phyloP scores from a whole-genome alignment of 129 eudicot species.

The Glebionis coronaria region DNA sequence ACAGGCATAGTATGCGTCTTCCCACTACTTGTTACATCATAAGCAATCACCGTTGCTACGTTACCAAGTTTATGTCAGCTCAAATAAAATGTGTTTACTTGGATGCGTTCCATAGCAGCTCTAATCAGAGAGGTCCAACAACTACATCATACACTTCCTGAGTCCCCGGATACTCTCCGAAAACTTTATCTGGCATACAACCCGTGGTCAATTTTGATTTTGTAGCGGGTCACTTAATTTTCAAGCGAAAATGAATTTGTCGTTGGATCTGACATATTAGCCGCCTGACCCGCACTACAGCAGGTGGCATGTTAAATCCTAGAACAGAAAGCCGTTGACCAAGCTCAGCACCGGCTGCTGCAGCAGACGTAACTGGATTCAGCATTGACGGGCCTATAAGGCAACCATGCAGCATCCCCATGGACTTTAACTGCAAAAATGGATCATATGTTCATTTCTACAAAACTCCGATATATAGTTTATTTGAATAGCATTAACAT shows the following conservation, averaged over 20 bases:
- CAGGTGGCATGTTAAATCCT: conserved; percentile 38
- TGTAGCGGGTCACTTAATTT: too few species aligned
- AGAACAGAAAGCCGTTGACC: conserved; percentile 44
- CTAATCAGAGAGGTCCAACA: too few species aligned
- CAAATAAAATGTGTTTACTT: too few species aligned
- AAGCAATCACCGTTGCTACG: too few species aligned
- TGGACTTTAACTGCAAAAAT: conserved; percentile 64
- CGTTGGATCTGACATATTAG: conserved; percentile 33
- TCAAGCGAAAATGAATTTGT: conserved; percentile 30
- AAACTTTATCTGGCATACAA: too few species aligned
- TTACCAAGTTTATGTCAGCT: too few species aligned
- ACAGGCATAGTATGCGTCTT: too few species aligned
- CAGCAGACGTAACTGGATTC: conserved; percentile 30
- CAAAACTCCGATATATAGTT: background rate
- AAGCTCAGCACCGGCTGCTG: conserved; percentile 34
- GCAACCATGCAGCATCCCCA: conserved; percentile 83
- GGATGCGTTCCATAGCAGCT: too few species aligned
- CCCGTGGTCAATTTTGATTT: conserved; percentile 39
- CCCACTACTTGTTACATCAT: too few species aligned
- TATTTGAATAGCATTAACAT: background rate
- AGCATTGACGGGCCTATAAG: conserved; percentile 44
- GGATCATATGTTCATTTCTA: background rate
- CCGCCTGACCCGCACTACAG: conserved; percentile 31
- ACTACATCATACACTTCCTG: too few species aligned
- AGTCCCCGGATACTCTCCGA: too few species aligned